Base-by-base conservation (phyloP, 2,329 filamentous ascomycete species). In the Sporothrix pseudoabietina region DNA sequence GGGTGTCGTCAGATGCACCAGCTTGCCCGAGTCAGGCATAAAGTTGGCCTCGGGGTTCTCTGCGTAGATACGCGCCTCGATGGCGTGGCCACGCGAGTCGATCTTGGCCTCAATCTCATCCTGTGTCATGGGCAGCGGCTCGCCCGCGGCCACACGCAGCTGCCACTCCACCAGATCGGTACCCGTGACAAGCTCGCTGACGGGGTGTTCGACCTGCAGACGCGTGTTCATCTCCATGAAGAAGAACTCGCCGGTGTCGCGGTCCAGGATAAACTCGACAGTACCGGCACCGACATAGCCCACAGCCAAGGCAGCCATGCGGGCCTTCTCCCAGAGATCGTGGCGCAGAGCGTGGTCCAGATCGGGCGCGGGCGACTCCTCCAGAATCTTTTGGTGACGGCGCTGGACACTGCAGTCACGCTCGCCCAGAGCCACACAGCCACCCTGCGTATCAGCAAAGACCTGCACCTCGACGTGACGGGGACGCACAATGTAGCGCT, bases 31-130 rank as follows among this genome's bases (percentile, higher is more conserved):
- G 80, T 98, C 95, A 0, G 96, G 96, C 76, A 98, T 91, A 82
- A 99, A 99, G 72, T 94, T 94, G 81, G 88, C 92, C 77, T 93
- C 92, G 0, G 96, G 96, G 78, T 94, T 97, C 81, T 99, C 96
- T 9, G 96, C 96, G 80, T 99, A 99, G 77, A 99, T 97, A 73
- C 96, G 88, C 19, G 95, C 95, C 84, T 99, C 96, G 75, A 99
- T 97, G 12, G 94, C 96, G 78, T 94, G 93, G 1, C 96, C 96
- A 63, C 90, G 87, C 76, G 87, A 86, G 47, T 86, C 85, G 80
- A 99, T 98, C 76, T 89, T 87, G 57, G 82, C 89, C 65, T 95
- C 93, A 59, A 98, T 92, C 78, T 88, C 83, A 41, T 83, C 83
- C 77, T 89, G 88, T 0, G 84, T 86, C 75, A 89, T 79, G 2